Percentiles rank a stretch among this genome's conserved stretches.
Evolutionary conservation across 148 eudicot species (phyloP).

Genomic region (Polygonum aviculare): DNA sequence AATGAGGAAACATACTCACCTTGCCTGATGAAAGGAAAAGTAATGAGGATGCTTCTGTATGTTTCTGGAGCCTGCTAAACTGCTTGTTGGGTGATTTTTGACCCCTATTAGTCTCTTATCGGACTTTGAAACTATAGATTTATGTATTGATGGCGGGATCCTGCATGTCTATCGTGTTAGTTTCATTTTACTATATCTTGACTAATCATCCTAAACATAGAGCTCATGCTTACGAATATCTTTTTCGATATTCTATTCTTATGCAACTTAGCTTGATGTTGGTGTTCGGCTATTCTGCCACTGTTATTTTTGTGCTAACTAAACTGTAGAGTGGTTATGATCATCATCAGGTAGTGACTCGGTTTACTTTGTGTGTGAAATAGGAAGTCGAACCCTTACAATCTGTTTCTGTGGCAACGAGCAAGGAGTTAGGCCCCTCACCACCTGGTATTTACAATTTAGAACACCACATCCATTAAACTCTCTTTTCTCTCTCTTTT

Average conservation of each 20-base stretch:
- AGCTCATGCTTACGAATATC: background rate
- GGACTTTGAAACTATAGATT: background rate
- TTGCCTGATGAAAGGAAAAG: background rate
- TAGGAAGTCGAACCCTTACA: slow-evolving; percentile 50
- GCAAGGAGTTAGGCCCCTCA: slow-evolving; percentile 34
- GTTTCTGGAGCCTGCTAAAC: background rate
- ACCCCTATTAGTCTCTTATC: background rate
- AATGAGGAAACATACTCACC: background rate
- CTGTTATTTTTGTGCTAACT: background rate
- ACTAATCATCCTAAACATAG: background rate
- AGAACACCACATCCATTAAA: background rate
- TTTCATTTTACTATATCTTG: background rate
- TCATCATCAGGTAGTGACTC: background rate
- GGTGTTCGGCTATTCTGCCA: background rate
- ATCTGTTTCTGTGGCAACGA: slow-evolving; percentile 25
- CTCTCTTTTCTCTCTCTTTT: slow-evolving; percentile 1
- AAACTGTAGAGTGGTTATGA: background rate
- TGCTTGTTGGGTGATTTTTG: background rate
- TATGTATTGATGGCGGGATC: background rate
- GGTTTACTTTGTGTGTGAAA: slow-evolving; percentile 12
- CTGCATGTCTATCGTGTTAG: background rate
- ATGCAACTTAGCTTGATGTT: background rate
- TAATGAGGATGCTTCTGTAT: background rate
- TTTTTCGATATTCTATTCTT: background rate
- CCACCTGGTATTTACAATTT: slow-evolving; percentile 28